Evolutionary conservation across 1,284 basidiomycete genomes (phyloP), one percentile per base, ranked within the genome.

Genomic region (Tilletiaria anomala): DNA sequence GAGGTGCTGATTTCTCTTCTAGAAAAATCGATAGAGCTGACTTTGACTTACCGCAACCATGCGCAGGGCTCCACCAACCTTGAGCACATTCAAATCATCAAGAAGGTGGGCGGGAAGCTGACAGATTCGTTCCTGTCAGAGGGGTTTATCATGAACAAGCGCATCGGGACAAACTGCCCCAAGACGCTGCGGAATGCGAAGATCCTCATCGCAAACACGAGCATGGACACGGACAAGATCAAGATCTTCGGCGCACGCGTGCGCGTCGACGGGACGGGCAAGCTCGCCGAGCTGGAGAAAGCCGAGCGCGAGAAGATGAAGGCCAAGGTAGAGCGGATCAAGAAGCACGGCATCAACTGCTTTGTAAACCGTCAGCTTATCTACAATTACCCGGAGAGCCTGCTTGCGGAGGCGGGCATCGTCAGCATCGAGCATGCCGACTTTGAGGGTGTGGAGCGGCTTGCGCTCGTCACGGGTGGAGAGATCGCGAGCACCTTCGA

Each of bases 161-260:
- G 79, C 16, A 94, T 97, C 51, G 85, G 84, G 12, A 82, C 84
- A 34, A 94, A 93, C 72, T 88, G 84, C 41, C 87, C 89, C 5
- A 96, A 96, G 71, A 76, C 83, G 43, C 74, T 96, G 59, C 84
- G 91, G 65, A 91, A 94, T 58, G 89, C 79, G 35, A 94, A 87
- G 69, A 97, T 99, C 53, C 72, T 99, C 49, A 93, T 99, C 54
- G 87, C 91, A 45, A 97, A 97, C 66, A 97, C 93, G 12, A 86
- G 89, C 5, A 96, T 97, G 93, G 91, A 97, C 72, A 97, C 93
- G 22, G 93, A 97, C 72, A 97, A 97, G 72, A 93, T 97, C 73
- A 97, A 97, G 72, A 83, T 97, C 44, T 97, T 97, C 60, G 93
- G 91, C 39, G 91, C 93, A 0, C 78, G 88, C 21, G 80, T 97